Evolutionary conservation across 495 filamentous ascomycete species (phyloP), one percentile per base, ranked within the genome.

Genomic region (Friedmanniomyces simplex): DNA sequence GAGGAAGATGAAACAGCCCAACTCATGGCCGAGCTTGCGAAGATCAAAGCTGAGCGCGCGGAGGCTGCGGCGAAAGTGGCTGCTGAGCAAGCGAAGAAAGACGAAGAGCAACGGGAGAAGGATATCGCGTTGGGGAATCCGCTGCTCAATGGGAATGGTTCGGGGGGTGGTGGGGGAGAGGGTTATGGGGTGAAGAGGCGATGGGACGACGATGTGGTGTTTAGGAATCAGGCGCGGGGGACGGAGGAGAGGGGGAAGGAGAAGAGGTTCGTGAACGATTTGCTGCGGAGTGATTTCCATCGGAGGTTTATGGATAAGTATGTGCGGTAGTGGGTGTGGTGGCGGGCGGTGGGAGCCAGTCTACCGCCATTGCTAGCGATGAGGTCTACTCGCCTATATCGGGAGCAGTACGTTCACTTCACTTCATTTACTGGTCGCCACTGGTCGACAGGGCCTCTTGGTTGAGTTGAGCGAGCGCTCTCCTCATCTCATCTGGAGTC

Each of bases 161-260:
- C n/a, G n/a, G 46, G 18, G 28, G 96, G 95, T 63, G 68, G 85
- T 0, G 79, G 78, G 57, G 49, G 20, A 28, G 55, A 37, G 32
- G 84, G 88, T 59, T 89, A 86, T 66, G 82, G 81, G 41, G 76
- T 87, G 54, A 89, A 87, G 74, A 73, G 88, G 64, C 80, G 90
- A 66, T 98, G 93, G 93, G 93, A 98, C 63, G 93, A 98, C 59
- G 93, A 98, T 74, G 93, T 98, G n/a, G 89, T 98, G 18, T 98
- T 98, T 74, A 96, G 95, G 76, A 98, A 98, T 71, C 93, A 97
- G 71, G 93, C 91, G 32, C 80, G 94, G 46, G 93, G 93, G 2
- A 96, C 89, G 12, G 93, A 96, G 66, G 89, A 95, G 54, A 89
- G 86, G 73, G 77, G 79, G 48, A 89, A 91, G 74, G 85, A 81